Base-by-base conservation (phyloP, 2,329 filamentous ascomycete genomes). In the Paraphaeosphaeria sporulosa region DNA sequence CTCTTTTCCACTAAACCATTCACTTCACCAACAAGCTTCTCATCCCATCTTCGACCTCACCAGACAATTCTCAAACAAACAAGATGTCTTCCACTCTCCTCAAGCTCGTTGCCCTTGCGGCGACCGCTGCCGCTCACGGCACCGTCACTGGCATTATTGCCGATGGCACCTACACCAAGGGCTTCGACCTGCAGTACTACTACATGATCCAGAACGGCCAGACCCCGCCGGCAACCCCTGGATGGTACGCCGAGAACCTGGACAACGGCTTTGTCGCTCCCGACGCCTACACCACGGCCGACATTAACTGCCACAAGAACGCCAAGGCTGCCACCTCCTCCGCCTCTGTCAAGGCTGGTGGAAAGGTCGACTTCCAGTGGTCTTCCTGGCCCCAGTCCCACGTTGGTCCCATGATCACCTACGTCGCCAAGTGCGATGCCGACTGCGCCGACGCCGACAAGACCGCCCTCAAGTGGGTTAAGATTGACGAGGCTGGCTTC, bases 301-400 rank as follows among this genome's bases (percentile, higher is more conserved):
- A 77, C 65, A 88, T 89, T 64, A 86, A 87, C 77, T 89, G 87
- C 80, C 88, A 90, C 81, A 81, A 81, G 72, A 76, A 78, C 46
- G 87, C 84, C 32, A 80, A 81, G 32, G 81, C 83, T 30, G 67
- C 64, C 27, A 67, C 63, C 12, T 78, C 82, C 59, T 80, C 82
- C 63, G 86, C 84, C 19, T 78, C 83, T n/a, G 84, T 90, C 40
- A 79, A 82, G n/a, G 89, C 88, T 15, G 89, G 89, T 62, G 80
- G 81, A 64, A 81, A 80, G 9, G 73, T 91, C 65, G 78, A 55
- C 57, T 76, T 88, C 42, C 77, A 80, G 58, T 88, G 86, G 86
- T 85, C 81, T 13, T 51, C 43, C 42, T 77, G 76, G 76, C 76
- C 77, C 55, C 71, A 70, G 17, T 72, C 68, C 44, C 78, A 80